Conservation (phyloP, 768 basidiomycete genomes). For the Russula virescens region DNA sequence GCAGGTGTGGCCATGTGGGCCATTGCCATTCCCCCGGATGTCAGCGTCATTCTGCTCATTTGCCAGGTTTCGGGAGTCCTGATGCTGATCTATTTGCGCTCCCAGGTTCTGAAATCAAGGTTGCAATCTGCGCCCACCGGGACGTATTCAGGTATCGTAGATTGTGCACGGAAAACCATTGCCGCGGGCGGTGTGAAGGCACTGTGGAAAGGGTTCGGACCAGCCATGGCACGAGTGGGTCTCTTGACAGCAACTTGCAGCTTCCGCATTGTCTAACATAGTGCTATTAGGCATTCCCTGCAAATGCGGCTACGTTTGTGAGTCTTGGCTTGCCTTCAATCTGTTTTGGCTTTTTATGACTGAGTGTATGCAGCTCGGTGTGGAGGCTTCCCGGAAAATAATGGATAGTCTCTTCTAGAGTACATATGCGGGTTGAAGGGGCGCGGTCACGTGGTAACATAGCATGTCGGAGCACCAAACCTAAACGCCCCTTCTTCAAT, state of each 20-base stretch:
- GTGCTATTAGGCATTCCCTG: slow-evolving; percentile 78
- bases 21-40: slow-evolving; percentile 94
- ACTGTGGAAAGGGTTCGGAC: slow-evolving; percentile 96
- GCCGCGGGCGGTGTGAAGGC: slow-evolving; percentile 81
- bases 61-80: neutral
- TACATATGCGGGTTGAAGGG: neutral
- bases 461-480: neutral
- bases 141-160: slow-evolving; percentile 91
- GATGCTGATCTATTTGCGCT: neutral
- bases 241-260: neutral
- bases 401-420: slow-evolving; percentile 62
- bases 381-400: slow-evolving; percentile 81
- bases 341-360: neutral
- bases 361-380: slow-evolving; percentile 61
- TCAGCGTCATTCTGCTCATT: slow-evolving; percentile 37
- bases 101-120: slow-evolving; percentile 91
- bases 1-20: slow-evolving; percentile 99
- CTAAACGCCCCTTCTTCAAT: neutral
- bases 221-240: slow-evolving; percentile 88
- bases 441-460: slow-evolving; percentile 15
- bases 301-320: slow-evolving; percentile 92
- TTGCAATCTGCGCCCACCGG: slow-evolving; percentile 95
- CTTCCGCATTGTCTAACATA: neutral
- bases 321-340: slow-evolving; percentile 31
- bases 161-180: slow-evolving; percentile 90